Base-by-base conservation (phyloP, 2,329 filamentous ascomycete genomes). In the Exophiala aquamarina region DNA sequence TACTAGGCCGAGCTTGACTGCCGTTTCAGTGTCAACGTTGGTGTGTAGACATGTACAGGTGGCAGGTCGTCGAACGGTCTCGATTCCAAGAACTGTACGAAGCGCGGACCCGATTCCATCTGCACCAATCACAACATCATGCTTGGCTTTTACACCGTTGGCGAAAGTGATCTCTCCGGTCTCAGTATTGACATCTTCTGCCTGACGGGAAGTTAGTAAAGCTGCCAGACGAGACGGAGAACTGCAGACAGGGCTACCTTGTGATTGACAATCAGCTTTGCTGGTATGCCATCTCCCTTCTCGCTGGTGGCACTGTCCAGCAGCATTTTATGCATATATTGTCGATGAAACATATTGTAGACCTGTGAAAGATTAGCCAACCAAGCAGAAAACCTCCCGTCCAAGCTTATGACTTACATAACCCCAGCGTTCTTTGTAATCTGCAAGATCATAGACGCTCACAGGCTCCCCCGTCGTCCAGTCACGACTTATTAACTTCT, bases 371-470 rank as follows among this genome's bases (percentile, higher is more conserved):
- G 6, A 11, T 26, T 11, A 26, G 11, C 11, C 23, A 11, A 75
- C 58, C n/a, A n/a, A n/a, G n/a, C n/a, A n/a, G n/a, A n/a, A n/a
- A n/a, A n/a, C n/a, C n/a, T 84, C 79, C 0, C 82, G 72, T 59
- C 86, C 82, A 56, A 86, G 86, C 80, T 84, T 84, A 63, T 85
- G 81, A 62, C 85, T 84, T 0, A 78, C 75, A 63, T 79, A 77
- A 9, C 82, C 82, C 82, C 82, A 87, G 42, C 70, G 71, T 66
- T 80, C 61, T 63, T 86, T 76, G 48, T 87, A 87, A 59, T 86
- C 83, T 9, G 68, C 74, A 14, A 87, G 65, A 56, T 79, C 75
- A 56, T 84, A 86, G 1, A 83, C 78, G 55, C 77, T 85, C 18
- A 82, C 74, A 0, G 79, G 76, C 65, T 86, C 78, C 1, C 84